phyloP scores from a whole-genome alignment of 352 stramenopile species.

The Phytophthora fragariaefolia region DNA sequence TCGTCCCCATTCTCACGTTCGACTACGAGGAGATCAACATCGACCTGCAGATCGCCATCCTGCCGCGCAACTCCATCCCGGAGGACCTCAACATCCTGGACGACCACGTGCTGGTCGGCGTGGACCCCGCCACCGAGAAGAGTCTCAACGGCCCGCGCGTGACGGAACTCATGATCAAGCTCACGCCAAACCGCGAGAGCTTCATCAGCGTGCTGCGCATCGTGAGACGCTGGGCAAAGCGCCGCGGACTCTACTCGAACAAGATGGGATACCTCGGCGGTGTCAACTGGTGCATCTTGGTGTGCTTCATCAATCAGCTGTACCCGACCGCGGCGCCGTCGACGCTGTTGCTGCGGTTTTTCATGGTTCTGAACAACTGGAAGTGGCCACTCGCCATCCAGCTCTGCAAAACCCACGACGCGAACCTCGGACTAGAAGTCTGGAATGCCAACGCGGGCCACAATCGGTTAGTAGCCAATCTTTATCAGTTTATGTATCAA shows the following conservation, averaged over 20 bases:
- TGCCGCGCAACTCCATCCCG: slow-evolving; percentile 92
- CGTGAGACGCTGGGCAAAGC: slow-evolving; percentile 90
- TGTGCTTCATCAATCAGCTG: slow-evolving; percentile 95
- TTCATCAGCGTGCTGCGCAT: slow-evolving; percentile 91
- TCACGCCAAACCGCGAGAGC: slow-evolving; percentile 85
- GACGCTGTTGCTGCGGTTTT: slow-evolving; percentile 89
- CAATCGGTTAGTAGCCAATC: slow-evolving; percentile 56
- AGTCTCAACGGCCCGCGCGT: slow-evolving; percentile 91
- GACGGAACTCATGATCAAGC: slow-evolving; percentile 93
- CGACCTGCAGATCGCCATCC: slow-evolving; percentile 97
- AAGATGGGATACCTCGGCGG: slow-evolving; percentile 99
- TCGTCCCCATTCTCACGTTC: slow-evolving; percentile 98
- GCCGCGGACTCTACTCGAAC: slow-evolving; percentile 98
- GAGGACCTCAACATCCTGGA: slow-evolving; percentile 92
- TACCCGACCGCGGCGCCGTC: slow-evolving; percentile 88
- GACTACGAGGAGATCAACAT: slow-evolving; percentile 99
- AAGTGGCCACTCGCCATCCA: slow-evolving; percentile 93
- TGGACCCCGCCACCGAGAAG: slow-evolving; percentile 89
- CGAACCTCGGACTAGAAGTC: slow-evolving; percentile 87
- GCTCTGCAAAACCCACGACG: slow-evolving; percentile 88
- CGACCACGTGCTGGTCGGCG: slow-evolving; percentile 86
- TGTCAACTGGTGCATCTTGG: slow-evolving; percentile 99
- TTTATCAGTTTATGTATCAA: slow-evolving; percentile 3
- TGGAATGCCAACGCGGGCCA: slow-evolving; percentile 89
- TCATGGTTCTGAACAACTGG: slow-evolving; percentile 91